Evolutionary conservation across 129 eudicot genomes (phyloP).

Genomic region (Helianthus tuberosus): DNA sequence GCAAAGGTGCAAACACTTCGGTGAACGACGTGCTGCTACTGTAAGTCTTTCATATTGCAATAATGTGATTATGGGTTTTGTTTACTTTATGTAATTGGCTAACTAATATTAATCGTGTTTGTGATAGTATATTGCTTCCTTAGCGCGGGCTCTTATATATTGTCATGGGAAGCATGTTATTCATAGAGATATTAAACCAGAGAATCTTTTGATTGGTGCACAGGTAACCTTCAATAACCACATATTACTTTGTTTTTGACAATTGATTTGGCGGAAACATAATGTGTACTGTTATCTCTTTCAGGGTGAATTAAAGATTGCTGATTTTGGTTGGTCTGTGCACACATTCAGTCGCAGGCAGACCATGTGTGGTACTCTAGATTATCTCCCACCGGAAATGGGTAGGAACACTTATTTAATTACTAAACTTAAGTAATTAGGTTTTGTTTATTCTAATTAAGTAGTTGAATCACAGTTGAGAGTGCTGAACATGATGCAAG

Average conservation of each 20-base stretch:
- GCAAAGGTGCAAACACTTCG: constrained; percentile 77
- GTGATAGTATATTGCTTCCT: constrained; percentile 80
- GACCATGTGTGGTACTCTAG: constrained; percentile 97
- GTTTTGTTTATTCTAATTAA: constrained; percentile 8
- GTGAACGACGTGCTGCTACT: constrained; percentile 78
- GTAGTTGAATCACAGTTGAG: constrained; percentile 55
- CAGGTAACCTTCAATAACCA: constrained; percentile 47
- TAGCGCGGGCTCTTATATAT: constrained; percentile 89
- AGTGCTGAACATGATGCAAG: constrained; percentile 95
- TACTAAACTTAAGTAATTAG: not conserved
- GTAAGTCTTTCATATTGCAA: constrained; percentile 42
- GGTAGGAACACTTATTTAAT: constrained; percentile 45
- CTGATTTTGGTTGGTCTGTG: constrained; percentile 98
- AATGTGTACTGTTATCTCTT: constrained; percentile 4
- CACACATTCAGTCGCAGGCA: constrained; percentile 87
- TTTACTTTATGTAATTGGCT: not conserved
- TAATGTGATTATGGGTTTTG: not conserved
- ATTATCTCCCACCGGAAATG: constrained; percentile 98
- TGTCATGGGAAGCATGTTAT: constrained; percentile 98
- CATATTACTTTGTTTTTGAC: not conserved
- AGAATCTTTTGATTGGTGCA: constrained; percentile 90
- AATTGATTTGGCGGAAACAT: not conserved
- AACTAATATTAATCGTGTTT: constrained; percentile 11
- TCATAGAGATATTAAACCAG: constrained; percentile 95
- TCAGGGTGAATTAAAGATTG: constrained; percentile 95